Base-by-base conservation (phyloP, 257 asterid genomes). In the Petrea volubilis region DNA sequence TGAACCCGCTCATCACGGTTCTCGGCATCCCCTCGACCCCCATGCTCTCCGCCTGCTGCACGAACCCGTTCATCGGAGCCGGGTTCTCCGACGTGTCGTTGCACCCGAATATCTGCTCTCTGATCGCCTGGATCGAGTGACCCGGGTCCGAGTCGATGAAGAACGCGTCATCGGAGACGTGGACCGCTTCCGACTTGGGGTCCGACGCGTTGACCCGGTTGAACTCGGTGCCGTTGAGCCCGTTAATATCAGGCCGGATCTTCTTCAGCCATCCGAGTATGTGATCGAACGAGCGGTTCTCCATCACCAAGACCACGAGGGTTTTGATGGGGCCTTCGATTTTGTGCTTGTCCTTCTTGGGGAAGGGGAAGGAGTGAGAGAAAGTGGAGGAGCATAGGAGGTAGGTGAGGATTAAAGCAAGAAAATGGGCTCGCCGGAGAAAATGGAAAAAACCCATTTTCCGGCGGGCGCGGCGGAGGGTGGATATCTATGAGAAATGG, bases 61-160 rank as follows among this genome's bases (percentile, higher is more conserved):
- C 98, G 20, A 93, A 93, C 64, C 98, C 98, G 88, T 83, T 92
- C 98, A 93, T 93, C 73, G 96, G 97, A 2, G 97, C 98, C 74
- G 97, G 96, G 74, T 83, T 43, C 0, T 86, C 84, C 5, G 86
- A 77, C 20, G 96, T 66, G 28, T 82, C 84, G 29, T 63, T 47
- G 27, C 88, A 83, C 72, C 98, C 98, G 73, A 93, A 93, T 68
- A 93, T 91, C 84, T 93, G 98, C 41, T 91, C 98, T 9, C 92
- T 82, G 25, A 93, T 93, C 13, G 98, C 98, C 72, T 93, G 97
- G 25, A 93, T 93, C 0, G 98, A 93, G 83, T 93, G 98, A 5
- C 98, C 98, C 57, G 98, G 98, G 73, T 93, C 97, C 43, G 96
- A 87, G 68, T 78, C 94, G 11, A 93, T 60, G 74, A 87, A 93